These are phyloP conservation scores for Chaetomidium leptoderma DNA, from an alignment of 495 filamentous ascomycete species.

Conservation along the genomic window DNA sequence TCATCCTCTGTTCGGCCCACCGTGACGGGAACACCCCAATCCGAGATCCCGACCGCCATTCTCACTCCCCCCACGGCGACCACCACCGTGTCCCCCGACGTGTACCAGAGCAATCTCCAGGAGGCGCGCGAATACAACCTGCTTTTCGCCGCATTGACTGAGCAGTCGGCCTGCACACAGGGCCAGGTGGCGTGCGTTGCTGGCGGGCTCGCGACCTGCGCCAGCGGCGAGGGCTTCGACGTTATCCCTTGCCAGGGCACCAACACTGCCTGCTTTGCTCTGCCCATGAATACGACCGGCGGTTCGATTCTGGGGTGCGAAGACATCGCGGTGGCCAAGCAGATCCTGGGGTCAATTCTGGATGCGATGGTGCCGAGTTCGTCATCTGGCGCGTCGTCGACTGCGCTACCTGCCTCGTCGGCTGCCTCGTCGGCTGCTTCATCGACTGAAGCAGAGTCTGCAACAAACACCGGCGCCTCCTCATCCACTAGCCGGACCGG, in stretches of 20 bases:
- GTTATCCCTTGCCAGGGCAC: conserved; percentile 26
- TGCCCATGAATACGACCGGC: conserved; percentile 39
- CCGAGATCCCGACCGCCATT: conserved; percentile 38
- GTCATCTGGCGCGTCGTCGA: not conserved
- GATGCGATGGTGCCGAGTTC: conserved; percentile 6
- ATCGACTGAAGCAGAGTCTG: no score
- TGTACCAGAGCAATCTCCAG: conserved; percentile 35
- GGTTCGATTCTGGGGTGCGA: conserved; percentile 39
- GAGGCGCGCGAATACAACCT: conserved; percentile 38
- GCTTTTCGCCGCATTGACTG: conserved; percentile 37
- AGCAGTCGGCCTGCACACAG: conserved; percentile 33
- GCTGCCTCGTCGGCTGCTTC: not conserved
- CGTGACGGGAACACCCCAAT: conserved; percentile 29
- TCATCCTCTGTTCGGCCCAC: not conserved
- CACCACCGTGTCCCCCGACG: conserved; percentile 33
- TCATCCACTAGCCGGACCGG: not conserved
- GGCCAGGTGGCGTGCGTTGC: conserved; percentile 42
- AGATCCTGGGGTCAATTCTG: conserved; percentile 25
- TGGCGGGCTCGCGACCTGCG: conserved; percentile 34
- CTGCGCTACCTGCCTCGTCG: not conserved
- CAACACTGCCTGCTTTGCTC: conserved; percentile 36
- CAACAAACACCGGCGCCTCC: not conserved
- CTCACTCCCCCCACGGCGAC: conserved; percentile 31
- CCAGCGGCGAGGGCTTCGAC: conserved; percentile 29
- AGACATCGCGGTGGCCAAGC: conserved; percentile 25